Evolutionary conservation across 1,284 basidiomycete genomes (phyloP).

Genomic region (Apiotrichum veenhuisii): DNA sequence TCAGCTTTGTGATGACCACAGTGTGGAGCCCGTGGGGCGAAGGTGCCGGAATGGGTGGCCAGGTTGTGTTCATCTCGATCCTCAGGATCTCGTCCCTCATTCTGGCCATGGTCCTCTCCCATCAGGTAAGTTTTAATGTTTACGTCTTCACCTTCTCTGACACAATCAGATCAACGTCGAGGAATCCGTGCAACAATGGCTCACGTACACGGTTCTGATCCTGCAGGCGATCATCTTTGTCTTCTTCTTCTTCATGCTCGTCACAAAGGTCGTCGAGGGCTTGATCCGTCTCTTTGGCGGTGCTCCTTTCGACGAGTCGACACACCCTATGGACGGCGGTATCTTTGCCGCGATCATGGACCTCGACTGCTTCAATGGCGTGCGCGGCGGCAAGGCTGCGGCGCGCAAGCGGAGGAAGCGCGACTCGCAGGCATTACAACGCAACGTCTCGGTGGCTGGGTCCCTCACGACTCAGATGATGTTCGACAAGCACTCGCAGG

Average conservation of each 20-base stretch:
- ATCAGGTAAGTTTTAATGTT: slow-evolving; percentile 72
- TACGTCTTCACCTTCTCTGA: too few relatives aligned
- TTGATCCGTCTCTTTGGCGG: slow-evolving; percentile 71
- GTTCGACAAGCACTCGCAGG: slow-evolving; percentile 47
- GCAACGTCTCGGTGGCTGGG: slow-evolving; percentile 42
- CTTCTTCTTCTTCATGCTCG: slow-evolving; percentile 71
- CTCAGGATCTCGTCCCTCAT: slow-evolving; percentile 84
- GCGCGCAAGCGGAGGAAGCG: slow-evolving; percentile 52
- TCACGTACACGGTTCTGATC: slow-evolving; percentile 85
- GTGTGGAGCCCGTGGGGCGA: slow-evolving; percentile 95
- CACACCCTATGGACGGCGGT: slow-evolving; percentile 73
- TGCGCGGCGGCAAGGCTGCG: slow-evolving; percentile 66
- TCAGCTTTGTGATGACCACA: slow-evolving; percentile 75
- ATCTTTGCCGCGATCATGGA: slow-evolving; percentile 66
- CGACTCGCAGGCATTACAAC: slow-evolving; percentile 41
- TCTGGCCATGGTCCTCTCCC: slow-evolving; percentile 79
- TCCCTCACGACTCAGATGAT: slow-evolving; percentile 49
- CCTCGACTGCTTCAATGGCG: slow-evolving; percentile 57
- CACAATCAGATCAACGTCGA: slow-evolving; percentile 74
- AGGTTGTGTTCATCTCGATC: slow-evolving; percentile 86
- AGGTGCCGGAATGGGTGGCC: slow-evolving; percentile 90
- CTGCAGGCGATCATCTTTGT: slow-evolving; percentile 81
- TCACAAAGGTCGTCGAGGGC: slow-evolving; percentile 80
- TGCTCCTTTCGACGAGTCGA: slow-evolving; percentile 79
- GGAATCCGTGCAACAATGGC: slow-evolving; percentile 74